Evolutionary conservation across 129 eudicot genomes (phyloP), one percentile per base, ranked within the genome.

Genomic region (Flaveria linearis): DNA sequence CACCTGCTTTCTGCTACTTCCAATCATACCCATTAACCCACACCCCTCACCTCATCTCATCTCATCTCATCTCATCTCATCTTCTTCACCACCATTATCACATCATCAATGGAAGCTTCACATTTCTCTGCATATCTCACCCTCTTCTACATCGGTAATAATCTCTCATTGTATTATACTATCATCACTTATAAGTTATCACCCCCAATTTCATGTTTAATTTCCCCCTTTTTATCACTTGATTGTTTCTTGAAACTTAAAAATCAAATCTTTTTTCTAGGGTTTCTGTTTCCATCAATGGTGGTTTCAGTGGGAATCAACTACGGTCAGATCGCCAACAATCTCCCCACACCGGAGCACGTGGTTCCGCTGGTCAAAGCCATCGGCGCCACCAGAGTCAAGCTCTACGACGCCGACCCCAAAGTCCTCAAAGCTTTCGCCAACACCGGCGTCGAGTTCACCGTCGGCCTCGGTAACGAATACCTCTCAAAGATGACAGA

Each of bases 361-460:
- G 97, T 87, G 0, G 85, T 94, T 6, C 96, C 97, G 0, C 58
- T 94, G 10, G 91, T 94, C 20, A 86, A 84, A 75, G 80, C 91
- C 26, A 80, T 89, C 72, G 97, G 98, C 8, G 98, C 92, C 1
- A 82, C 82, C 23, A 79, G 82, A 66, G 88, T 94, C 9, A 94
- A 91, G 88, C 98, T 93, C 75, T 93, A 93, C 77, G 98, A 93
- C 41, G 96, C 98, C 18, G 96, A 93, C 66, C 91, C 97, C 0
- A 75, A 74, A 50, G 97, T 93, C 6, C 91, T 93, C 7, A 87
- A 86, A 30, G 92, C 98, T 4, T 93, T 93, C 13, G 97, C 98
- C 11, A 90, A 90, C 83, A 90, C 96, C 15, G 91, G 91, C 49
- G 86, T 93, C 3, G 89, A 93, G 62, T 84, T 93, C 74, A 88